Evolutionary conservation across 768 basidiomycete species (phyloP).

Genomic region (Chalciporus chontae): DNA sequence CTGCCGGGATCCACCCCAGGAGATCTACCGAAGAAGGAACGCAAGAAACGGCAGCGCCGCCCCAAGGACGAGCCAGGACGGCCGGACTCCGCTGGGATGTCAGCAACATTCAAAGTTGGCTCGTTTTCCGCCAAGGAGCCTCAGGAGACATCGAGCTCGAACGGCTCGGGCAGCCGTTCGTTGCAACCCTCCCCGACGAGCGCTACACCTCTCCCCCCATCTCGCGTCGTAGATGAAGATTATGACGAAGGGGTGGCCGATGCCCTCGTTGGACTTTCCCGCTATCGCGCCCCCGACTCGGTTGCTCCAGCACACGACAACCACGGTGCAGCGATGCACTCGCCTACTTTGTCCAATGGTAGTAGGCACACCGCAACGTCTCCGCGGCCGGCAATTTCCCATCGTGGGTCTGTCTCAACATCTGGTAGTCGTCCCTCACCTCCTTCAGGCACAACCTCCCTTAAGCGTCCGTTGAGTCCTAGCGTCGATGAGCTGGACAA

Average conservation of each 20-base stretch:
- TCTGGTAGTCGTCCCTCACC: slow-evolving; percentile 65
- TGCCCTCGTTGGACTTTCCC: slow-evolving; percentile 70
- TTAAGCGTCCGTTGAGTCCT: slow-evolving; percentile 72
- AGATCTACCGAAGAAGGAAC: slow-evolving; percentile 55
- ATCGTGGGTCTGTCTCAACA: slow-evolving; percentile 68
- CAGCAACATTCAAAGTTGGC: slow-evolving; percentile 32
- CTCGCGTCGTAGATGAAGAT: slow-evolving; percentile 81
- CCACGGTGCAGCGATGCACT: slow-evolving; percentile 37
- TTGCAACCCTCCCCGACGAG: slow-evolving; percentile 72
- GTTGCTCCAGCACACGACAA: slow-evolving; percentile 25
- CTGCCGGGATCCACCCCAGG: slow-evolving; percentile 27
- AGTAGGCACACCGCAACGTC: slow-evolving; percentile 48
- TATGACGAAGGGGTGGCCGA: slow-evolving; percentile 94
- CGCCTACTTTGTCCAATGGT: slow-evolving; percentile 57
- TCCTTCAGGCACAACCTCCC: slow-evolving; percentile 39
- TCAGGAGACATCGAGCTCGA: slow-evolving; percentile 66
- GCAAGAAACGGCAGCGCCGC: slow-evolving; percentile 45
- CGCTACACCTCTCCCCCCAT: slow-evolving; percentile 54
- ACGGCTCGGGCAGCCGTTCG: slow-evolving; percentile 58
- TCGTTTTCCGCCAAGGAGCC: slow-evolving; percentile 40
- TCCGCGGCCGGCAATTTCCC: slow-evolving; percentile 45
- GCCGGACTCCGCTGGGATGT: slow-evolving; percentile 27
- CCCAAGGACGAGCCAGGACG: slow-evolving; percentile 42
- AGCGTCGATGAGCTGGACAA: slow-evolving; percentile 55
- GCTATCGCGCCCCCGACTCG: slow-evolving; percentile 34